These are phyloP conservation scores for Boletus holoroseus DNA, from an alignment of 1,284 basidiomycete species.

Conservation along the genomic window DNA sequence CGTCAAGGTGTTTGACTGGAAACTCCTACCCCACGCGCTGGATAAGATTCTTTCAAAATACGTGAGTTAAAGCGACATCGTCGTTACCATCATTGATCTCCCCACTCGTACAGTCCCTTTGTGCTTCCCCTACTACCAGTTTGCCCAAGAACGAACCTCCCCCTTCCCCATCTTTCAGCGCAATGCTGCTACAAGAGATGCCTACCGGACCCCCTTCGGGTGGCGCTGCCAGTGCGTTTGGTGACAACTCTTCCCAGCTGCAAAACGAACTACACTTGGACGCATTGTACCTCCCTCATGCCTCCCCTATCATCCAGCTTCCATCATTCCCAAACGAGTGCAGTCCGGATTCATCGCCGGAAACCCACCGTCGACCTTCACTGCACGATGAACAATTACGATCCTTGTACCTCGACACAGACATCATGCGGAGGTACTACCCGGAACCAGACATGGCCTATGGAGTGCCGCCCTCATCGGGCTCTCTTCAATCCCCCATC, in stretches of 20 bases:
- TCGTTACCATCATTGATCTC: neutral
- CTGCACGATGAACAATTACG: slow-evolving; percentile 27
- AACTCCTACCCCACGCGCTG: slow-evolving; percentile 70
- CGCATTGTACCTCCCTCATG: slow-evolving; percentile 24
- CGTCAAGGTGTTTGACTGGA: slow-evolving; percentile 97
- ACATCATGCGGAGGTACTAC: slow-evolving; percentile 24
- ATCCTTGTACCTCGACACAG: slow-evolving; percentile 23
- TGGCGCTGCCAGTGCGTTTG: slow-evolving; percentile 11
- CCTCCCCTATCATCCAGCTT: slow-evolving; percentile 19
- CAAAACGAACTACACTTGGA: slow-evolving; percentile 19
- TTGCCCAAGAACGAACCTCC: slow-evolving; percentile 9
- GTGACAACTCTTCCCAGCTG: slow-evolving; percentile 5
- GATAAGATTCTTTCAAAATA: slow-evolving; percentile 96
- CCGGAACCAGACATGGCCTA: slow-evolving; percentile 20
- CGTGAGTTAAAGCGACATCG: slow-evolving; percentile 45
- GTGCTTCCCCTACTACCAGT: slow-evolving; percentile 25
- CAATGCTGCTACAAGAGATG: slow-evolving; percentile 4
- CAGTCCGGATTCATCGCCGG: slow-evolving; percentile 15
- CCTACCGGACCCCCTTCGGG: neutral
- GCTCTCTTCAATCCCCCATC: slow-evolving; percentile 16
- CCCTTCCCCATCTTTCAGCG: slow-evolving; percentile 1
- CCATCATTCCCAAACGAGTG: slow-evolving; percentile 18
- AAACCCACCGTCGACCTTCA: slow-evolving; percentile 15
- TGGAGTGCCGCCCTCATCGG: slow-evolving; percentile 4
- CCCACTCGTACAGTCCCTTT: slow-evolving; percentile 39